Conservation (phyloP, 495 filamentous ascomycete genomes). For the Neurospora sp. region DNA sequence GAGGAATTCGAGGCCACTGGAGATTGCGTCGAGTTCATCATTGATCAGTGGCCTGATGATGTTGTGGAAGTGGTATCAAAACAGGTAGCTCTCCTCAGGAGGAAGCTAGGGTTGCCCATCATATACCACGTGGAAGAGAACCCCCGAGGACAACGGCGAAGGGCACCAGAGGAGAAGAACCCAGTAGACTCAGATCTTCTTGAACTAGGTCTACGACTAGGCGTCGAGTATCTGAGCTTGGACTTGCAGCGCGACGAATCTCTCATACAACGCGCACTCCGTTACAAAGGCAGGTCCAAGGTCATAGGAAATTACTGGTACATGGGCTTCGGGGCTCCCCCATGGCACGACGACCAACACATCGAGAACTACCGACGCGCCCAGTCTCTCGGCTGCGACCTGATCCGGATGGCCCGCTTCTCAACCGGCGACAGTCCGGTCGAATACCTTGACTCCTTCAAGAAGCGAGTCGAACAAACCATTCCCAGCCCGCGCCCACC, state of each 20-base stretch:
- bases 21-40: conserved; percentile 63
- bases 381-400: conserved; percentile 54
- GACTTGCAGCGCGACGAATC: conserved; percentile 49
- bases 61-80: conserved; percentile 42
- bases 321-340: conserved; percentile 34
- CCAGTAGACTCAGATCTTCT: conserved; percentile 49
- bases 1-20: conserved; percentile 55
- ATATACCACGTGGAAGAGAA: conserved; percentile 55
- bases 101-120: conserved; percentile 56
- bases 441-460: conserved; percentile 45
- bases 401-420: conserved; percentile 57
- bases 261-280: conserved; percentile 42
- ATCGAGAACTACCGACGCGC: conserved; percentile 47
- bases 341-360: conserved; percentile 55
- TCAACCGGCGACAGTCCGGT: conserved; percentile 50
- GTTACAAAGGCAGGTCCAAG: conserved; percentile 53
- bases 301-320: conserved; percentile 60
- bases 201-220: conserved; percentile 59
- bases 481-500: conserved; percentile 46
- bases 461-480: conserved; percentile 30
- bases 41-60: conserved; percentile 49
- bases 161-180: conserved; percentile 27
- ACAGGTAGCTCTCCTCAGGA: conserved; percentile 48
- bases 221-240: conserved; percentile 61
- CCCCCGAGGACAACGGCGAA: conserved; percentile 34